Evolutionary conservation across 257 asterid genomes (phyloP).

Genomic region (Hygrophila difformis): DNA sequence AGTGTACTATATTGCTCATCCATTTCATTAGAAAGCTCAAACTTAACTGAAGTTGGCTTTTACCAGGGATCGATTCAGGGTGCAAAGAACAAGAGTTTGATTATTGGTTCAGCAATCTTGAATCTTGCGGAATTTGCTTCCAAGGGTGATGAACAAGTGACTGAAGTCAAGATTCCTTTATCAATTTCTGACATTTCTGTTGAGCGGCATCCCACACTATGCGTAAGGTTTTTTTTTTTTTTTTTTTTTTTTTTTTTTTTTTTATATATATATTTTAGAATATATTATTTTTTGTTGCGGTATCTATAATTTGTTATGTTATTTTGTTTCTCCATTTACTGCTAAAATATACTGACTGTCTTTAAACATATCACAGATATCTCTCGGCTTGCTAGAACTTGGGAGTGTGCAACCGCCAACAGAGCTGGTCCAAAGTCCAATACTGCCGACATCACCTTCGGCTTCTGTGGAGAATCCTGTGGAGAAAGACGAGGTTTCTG

Average conservation of each 20-base stretch:
- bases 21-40: too few relatives aligned
- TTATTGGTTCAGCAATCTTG: not conserved
- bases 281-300: too few relatives aligned
- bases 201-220: constrained; percentile 19
- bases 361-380: constrained; percentile 39
- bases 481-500: constrained; percentile 85
- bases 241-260: not conserved
- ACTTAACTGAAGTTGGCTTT: too few relatives aligned
- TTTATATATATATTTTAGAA: not conserved
- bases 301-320: too few relatives aligned
- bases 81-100: not conserved
- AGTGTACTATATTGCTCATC: too few relatives aligned
- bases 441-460: constrained; percentile 41
- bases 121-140: constrained; percentile 5
- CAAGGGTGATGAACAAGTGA: not conserved
- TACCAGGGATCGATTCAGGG: not conserved
- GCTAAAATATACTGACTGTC: not conserved
- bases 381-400: constrained; percentile 52
- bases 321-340: too few relatives aligned
- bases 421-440: constrained; percentile 40
- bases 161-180: constrained; percentile 1
- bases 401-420: constrained; percentile 39
- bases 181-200: not conserved
- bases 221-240: not conserved
- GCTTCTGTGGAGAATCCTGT: constrained; percentile 37